phyloP scores from a whole-genome alignment of 83 land plant genomes.

The Larix sibirica region DNA sequence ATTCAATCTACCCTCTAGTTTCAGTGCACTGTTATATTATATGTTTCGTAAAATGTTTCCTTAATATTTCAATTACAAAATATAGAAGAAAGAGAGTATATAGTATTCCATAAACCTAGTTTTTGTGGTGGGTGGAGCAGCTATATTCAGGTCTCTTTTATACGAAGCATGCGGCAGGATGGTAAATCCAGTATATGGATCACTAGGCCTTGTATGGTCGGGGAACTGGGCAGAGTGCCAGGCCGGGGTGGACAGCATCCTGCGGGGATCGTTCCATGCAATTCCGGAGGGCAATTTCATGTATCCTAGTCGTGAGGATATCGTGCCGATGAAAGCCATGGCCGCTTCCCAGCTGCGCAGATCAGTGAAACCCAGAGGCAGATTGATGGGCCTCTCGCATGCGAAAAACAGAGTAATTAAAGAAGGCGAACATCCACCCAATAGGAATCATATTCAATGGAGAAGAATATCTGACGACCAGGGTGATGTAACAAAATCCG shows the following conservation, averaged over 20 bases:
- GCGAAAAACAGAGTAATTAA: background rate
- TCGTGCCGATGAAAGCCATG: background rate
- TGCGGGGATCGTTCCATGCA: background rate
- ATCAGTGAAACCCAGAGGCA: background rate
- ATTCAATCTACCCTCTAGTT: no score
- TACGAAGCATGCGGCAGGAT: slow-evolving; percentile 25
- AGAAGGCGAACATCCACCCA: background rate
- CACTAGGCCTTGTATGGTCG: slow-evolving; percentile 17
- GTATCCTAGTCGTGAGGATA: background rate
- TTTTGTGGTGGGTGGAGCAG: background rate
- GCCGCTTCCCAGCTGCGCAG: background rate
- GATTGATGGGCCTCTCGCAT: background rate
- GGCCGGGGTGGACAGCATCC: slow-evolving; percentile 19
- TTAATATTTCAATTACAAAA: no score
- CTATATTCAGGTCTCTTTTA: slow-evolving; percentile 16
- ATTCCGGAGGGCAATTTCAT: background rate
- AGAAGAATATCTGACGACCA: background rate
- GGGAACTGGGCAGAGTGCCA: slow-evolving; percentile 21
- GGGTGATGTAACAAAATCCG: background rate
- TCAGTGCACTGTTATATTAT: no score
- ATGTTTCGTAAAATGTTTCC: no score
- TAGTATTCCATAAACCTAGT: no score
- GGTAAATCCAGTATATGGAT: slow-evolving; percentile 14
- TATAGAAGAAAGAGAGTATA: no score
- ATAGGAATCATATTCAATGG: background rate